Evolutionary conservation across 495 filamentous ascomycete species (phyloP).

Genomic region (Penicillium argentinense): DNA sequence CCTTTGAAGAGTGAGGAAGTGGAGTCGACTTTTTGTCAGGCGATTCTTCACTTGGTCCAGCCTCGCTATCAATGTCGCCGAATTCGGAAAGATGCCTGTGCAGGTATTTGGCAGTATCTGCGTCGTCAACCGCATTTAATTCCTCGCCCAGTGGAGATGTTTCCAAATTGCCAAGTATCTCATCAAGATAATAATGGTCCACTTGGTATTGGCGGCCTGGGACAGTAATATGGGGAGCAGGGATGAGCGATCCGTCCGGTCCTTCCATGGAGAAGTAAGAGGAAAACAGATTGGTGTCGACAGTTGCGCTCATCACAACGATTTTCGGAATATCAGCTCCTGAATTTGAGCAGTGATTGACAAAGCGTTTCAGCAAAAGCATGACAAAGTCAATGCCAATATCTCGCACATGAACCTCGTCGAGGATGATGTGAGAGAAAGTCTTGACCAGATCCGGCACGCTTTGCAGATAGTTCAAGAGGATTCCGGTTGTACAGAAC

Average conservation of each 20-base stretch:
- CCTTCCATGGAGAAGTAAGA: slow-evolving; percentile 47
- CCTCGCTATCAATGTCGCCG: neutral
- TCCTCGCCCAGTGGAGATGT: slow-evolving; percentile 17
- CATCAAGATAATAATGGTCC: slow-evolving; percentile 50
- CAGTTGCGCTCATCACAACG: slow-evolving; percentile 60
- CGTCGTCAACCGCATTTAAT: slow-evolving; percentile 23
- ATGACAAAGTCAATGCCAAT: slow-evolving; percentile 56
- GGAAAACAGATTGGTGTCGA: slow-evolving; percentile 55
- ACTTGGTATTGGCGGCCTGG: slow-evolving; percentile 59
- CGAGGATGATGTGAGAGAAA: slow-evolving; percentile 56
- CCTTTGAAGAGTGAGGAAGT: neutral
- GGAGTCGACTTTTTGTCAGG: neutral
- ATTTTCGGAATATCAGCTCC: slow-evolving; percentile 48
- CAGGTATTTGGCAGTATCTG: slow-evolving; percentile 9
- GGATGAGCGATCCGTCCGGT: slow-evolving; percentile 23
- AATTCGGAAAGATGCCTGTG: slow-evolving; percentile 4
- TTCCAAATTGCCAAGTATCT: slow-evolving; percentile 41
- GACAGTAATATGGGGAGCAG: slow-evolving; percentile 53
- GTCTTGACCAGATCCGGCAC: slow-evolving; percentile 36
- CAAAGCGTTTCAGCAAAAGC: slow-evolving; percentile 50
- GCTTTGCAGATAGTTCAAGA: slow-evolving; percentile 50
- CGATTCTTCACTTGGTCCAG: neutral
- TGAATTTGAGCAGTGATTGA: slow-evolving; percentile 33
- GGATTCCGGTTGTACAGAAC: slow-evolving; percentile 59
- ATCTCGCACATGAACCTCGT: slow-evolving; percentile 63